phyloP scores from a whole-genome alignment of 768 basidiomycete genomes.

The Phanerochaete sordida region DNA sequence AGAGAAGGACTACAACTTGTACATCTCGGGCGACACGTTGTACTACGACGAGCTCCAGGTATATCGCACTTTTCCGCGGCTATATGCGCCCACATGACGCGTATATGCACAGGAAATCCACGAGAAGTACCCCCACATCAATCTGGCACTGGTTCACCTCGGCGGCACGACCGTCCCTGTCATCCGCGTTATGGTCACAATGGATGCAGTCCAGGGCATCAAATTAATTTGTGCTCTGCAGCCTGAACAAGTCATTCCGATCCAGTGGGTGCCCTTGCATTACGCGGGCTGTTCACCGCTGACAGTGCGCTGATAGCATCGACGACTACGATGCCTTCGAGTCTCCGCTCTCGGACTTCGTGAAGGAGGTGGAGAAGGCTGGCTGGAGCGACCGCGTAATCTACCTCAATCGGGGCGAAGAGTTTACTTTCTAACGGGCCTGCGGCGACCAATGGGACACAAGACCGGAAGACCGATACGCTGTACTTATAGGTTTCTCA shows the following conservation, averaged over 20 bases:
- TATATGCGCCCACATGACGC: neutral
- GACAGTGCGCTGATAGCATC: neutral
- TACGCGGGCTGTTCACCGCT: neutral
- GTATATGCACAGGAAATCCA: slow-evolving; percentile 20
- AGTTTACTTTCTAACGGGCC: slow-evolving; percentile 19
- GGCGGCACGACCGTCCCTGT: slow-evolving; percentile 32
- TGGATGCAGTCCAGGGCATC: slow-evolving; percentile 31
- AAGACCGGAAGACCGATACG: neutral
- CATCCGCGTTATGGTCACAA: slow-evolving; percentile 26
- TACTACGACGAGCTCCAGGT: slow-evolving; percentile 30
- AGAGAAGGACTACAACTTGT: slow-evolving; percentile 23
- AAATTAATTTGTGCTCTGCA: slow-evolving; percentile 28
- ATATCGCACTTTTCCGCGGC: neutral
- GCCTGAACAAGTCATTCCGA: slow-evolving; percentile 30
- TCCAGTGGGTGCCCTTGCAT: slow-evolving; percentile 18
- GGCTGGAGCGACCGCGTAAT: slow-evolving; percentile 27
- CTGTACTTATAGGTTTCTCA: neutral
- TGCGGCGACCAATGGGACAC: neutral
- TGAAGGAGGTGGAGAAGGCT: slow-evolving; percentile 24
- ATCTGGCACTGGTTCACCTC: slow-evolving; percentile 29
- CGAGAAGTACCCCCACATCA: slow-evolving; percentile 27
- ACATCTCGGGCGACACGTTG: slow-evolving; percentile 31
- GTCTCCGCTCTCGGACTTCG: slow-evolving; percentile 27
- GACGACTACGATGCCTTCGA: slow-evolving; percentile 29
- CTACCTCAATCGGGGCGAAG: slow-evolving; percentile 27